Conservation (phyloP, 106 monocot species). For the Allium sativum region DNA sequence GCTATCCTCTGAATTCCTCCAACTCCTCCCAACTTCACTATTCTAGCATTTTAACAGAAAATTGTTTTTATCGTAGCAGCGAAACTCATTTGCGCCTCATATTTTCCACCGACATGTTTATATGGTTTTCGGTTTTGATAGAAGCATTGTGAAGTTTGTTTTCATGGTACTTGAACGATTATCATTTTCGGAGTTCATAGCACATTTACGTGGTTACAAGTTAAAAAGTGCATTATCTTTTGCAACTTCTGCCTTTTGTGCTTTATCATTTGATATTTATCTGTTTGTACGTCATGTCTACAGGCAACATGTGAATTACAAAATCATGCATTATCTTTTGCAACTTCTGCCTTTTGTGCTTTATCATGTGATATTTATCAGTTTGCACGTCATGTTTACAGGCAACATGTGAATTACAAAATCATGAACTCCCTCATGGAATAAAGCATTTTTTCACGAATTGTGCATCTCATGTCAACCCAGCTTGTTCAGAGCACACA, state of each 20-base stretch:
- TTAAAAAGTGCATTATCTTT: slow-evolving; percentile 50
- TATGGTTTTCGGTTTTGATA: neutral
- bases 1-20: no score
- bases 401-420: slow-evolving; percentile 78
- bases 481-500: slow-evolving; percentile 27
- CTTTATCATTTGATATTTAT: neutral
- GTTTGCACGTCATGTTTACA: slow-evolving; percentile 6
- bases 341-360: neutral
- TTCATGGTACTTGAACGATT: no score
- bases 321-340: slow-evolving; percentile 37
- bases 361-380: neutral
- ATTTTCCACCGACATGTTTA: slow-evolving; percentile 71
- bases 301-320: slow-evolving; percentile 82
- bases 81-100: no score
- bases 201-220: no score
- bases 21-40: no score
- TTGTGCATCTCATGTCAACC: slow-evolving; percentile 13
- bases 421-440: slow-evolving; percentile 53
- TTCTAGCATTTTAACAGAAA: no score
- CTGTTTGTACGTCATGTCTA: neutral
- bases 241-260: slow-evolving; percentile 5
- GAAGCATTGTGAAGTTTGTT: no score
- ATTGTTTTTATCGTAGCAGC: no score
- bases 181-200: no score
- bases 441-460: slow-evolving; percentile 53